Evolutionary conservation across 2,329 filamentous ascomycete species (phyloP), one percentile per base, ranked within the genome.

Genomic region (Polychaeton citri): DNA sequence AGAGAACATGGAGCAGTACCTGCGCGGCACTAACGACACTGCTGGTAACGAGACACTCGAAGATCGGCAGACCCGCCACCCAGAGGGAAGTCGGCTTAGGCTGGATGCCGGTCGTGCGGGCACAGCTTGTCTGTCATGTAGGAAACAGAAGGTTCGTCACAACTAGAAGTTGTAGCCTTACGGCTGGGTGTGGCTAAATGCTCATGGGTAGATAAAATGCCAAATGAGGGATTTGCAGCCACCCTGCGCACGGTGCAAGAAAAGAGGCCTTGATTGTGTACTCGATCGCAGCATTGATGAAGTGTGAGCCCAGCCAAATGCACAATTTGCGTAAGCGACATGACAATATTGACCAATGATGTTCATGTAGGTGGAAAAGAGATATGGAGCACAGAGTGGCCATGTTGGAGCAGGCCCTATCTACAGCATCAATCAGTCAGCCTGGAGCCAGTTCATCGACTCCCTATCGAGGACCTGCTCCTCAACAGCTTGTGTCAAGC

Each of bases 261-360:
- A 60, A 38, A 48, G 59, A 32, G 58, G 57, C 19, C 39, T 64
- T n/a, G 21, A 24, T 7, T 24, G 21, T 24, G 21, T 24, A 24
- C 7, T 24, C 21, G 21, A 24, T 24, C 21, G 21, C n/a, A 24
- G 21, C 21, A 24, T 24, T 24, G 21, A 24, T 24, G 21, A 24
- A 24, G 21, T 24, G 21, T 24, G 21, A 24, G 21, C n/a, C 21
- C n/a, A 24, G n/a, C 10, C 48, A 7, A 58, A 5, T 64, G 61
- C 34, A 58, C 56, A 1, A 59, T 64, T 17, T 63, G 63, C 38
- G 51, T 58, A 28, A 61, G 56, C 41, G 21, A 64, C 20, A 59
- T 64, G 38, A 64, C 60, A 52, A 44, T 64, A 24, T 43, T 64
- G 17, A 60, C 64, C 37, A 52, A 53, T 26, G 61, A 64, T 45